Percentiles rank a stretch among this genome's conserved stretches.
Conservation (phyloP, 2,329 filamentous ascomycete genomes). For the Mycocentrospora acerina region DNA sequence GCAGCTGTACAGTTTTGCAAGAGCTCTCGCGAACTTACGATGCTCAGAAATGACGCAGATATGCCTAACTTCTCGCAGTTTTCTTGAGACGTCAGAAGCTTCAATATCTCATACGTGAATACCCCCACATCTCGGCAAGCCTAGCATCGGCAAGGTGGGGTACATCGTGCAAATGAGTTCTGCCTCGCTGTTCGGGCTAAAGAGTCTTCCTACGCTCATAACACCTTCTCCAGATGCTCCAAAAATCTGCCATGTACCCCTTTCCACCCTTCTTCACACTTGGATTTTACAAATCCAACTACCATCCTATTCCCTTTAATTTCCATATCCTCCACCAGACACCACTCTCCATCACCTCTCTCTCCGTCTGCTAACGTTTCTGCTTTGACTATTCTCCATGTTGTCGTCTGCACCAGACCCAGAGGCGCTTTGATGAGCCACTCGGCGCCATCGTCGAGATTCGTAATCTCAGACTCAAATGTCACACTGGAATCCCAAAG, state of each 20-base stretch:
- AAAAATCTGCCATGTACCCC: conserved; percentile 36
- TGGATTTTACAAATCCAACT: conserved; percentile 38
- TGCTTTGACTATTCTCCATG: conserved; percentile 30
- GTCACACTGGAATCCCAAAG: conserved; percentile 41
- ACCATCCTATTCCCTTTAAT: conserved; percentile 37
- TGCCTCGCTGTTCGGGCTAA: too few species aligned
- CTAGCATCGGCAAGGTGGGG: too few species aligned
- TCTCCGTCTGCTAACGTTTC: conserved; percentile 15
- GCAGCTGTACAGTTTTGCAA: too few species aligned
- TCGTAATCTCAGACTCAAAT: conserved; percentile 37
- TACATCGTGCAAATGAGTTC: too few species aligned
- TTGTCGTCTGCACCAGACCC: conserved; percentile 35
- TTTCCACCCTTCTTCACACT: conserved; percentile 41
- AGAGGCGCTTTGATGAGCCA: conserved; percentile 41
- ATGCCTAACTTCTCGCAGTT: too few species aligned
- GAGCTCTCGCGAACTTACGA: too few species aligned
- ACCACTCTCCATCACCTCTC: conserved; percentile 25
- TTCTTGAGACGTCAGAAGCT: too few species aligned
- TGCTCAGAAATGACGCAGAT: too few species aligned
- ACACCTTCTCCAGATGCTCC: conserved; percentile 18
- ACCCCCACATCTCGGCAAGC: too few species aligned
- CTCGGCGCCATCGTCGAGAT: conserved; percentile 34
- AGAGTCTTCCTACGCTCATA: too few species aligned
- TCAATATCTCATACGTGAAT: too few species aligned
- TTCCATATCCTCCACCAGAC: conserved; percentile 40